Percentiles rank a stretch among this genome's conserved stretches.
These are phyloP conservation scores for Ceriops zippeliana DNA, from an alignment of 345 rosid genomes.

Conservation along the genomic window DNA sequence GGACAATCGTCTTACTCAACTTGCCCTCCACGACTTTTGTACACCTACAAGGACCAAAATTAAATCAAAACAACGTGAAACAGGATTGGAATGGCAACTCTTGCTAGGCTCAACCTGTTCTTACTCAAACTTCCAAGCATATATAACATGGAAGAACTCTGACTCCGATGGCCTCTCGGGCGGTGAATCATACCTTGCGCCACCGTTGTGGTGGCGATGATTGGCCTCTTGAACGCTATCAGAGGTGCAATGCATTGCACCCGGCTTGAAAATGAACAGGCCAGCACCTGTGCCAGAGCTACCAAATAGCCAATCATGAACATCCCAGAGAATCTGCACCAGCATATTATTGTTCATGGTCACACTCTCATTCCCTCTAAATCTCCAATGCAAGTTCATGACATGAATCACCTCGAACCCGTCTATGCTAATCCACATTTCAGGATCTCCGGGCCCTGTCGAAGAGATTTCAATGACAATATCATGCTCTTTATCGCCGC, in stretches of 20 bases:
- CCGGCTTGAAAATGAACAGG: constrained; percentile 53
- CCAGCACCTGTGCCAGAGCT: constrained; percentile 42
- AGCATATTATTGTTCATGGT: constrained; percentile 32
- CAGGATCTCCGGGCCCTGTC: constrained; percentile 56
- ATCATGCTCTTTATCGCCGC: constrained; percentile 43
- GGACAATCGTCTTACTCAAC: too few relatives aligned
- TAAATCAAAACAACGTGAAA: background rate
- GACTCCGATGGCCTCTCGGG: constrained; percentile 17
- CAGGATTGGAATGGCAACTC: background rate
- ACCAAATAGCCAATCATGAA: constrained; percentile 68
- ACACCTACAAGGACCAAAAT: too few relatives aligned
- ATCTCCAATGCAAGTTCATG: constrained; percentile 67
- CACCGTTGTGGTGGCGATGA: constrained; percentile 4
- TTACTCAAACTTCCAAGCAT: constrained; percentile 53
- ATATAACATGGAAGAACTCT: constrained; percentile 51
- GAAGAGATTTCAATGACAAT: constrained; percentile 55
- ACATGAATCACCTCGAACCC: constrained; percentile 44
- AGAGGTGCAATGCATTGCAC: constrained; percentile 1
- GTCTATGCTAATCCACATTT: constrained; percentile 69
- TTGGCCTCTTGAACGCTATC: constrained; percentile 5
- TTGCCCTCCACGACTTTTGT: too few relatives aligned
- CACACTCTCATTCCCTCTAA: constrained; percentile 68
- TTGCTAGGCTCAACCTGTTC: background rate
- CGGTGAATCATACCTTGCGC: constrained; percentile 14
- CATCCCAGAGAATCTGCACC: constrained; percentile 63